Percentiles rank a stretch among this genome's conserved stretches.
Conservation (phyloP, 2,329 filamentous ascomycete genomes). For the Aspergillus sp. region DNA sequence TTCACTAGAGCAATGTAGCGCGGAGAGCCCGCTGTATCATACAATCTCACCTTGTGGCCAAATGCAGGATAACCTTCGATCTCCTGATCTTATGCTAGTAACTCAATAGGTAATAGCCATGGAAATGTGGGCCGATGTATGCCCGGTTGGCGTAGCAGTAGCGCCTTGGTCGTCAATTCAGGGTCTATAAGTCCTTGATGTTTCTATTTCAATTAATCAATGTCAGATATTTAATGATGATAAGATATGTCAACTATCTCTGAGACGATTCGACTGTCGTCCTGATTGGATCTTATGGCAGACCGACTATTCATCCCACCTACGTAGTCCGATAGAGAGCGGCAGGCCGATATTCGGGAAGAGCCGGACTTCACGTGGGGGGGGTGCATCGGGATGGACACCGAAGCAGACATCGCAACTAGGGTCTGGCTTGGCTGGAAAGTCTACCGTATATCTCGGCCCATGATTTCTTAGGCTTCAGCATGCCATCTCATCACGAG, state of each 20-base stretch:
- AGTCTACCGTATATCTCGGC: not conserved
- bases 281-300: not conserved
- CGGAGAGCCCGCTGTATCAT: conserved; percentile 26
- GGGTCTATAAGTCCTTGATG: not conserved
- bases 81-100: not conserved
- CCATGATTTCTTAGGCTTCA: not conserved
- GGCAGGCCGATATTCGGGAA: conserved; percentile 9
- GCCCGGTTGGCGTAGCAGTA: not conserved
- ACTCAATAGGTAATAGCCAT: not conserved
- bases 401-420: not conserved
- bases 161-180: not conserved
- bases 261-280: too few species aligned
- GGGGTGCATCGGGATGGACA: not conserved
- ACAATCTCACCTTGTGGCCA: conserved; percentile 16
- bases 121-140: conserved; percentile 2
- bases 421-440: not conserved
- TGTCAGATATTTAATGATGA: not conserved
- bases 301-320: not conserved
- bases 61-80: conserved; percentile 15
- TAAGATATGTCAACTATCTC: not conserved
- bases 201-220: not conserved
- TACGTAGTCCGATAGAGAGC: not conserved
- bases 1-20: conserved; percentile 23
- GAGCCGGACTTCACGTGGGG: conserved; percentile 12
- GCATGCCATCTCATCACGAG: not conserved